Evolutionary conservation across 116 monocot genomes (phyloP), one percentile per base, ranked within the genome.

Genomic region (Phalaenopsis hybrid): DNA sequence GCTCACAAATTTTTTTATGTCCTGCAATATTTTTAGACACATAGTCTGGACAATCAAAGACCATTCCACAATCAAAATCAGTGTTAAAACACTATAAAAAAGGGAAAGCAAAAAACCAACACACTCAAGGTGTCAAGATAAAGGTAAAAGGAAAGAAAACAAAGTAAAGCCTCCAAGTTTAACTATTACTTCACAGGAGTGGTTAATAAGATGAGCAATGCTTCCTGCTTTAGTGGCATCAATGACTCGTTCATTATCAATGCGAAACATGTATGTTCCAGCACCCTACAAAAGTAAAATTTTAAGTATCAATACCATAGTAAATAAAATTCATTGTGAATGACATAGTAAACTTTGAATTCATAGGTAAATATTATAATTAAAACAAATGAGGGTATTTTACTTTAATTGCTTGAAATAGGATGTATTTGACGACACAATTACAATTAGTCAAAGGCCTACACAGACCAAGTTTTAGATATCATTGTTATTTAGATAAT

Each of bases 161-260:
- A 75, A 44, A 80, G 1, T 13, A 83, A 21, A 55, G 45, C 49
- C 6, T 70, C 2, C 44, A 4, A 84, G 37, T 11, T 76, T 55
- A 31, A 33, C 58, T 70, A 90, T 88, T 90, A 99, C 99, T 88
- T 99, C 94, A 80, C 99, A 99, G 44, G 99, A 95, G 81, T 99
- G 99, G 75, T 99, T 99, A 78, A 95, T 99, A 70, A 99, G 80
- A 87, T 99, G 95, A 79, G 99, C 99, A 67, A 99, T 94, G 77
- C 94, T 95, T 88, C 99, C 99, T 43, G 99, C 94, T 82, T 87
- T 90, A 31, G 99, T 99, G 78, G 99, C 99, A 92, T 99, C 99
- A 85, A 99, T 82, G 70, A 99, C 99, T 79, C 92, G 95, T 72
- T 95, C 94, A 84, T 93, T 89, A 81, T 99, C 95, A 79, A 99